Conservation (phyloP, 805 yeast genomes). For the Wickerhamomyces subpelliculosus region DNA sequence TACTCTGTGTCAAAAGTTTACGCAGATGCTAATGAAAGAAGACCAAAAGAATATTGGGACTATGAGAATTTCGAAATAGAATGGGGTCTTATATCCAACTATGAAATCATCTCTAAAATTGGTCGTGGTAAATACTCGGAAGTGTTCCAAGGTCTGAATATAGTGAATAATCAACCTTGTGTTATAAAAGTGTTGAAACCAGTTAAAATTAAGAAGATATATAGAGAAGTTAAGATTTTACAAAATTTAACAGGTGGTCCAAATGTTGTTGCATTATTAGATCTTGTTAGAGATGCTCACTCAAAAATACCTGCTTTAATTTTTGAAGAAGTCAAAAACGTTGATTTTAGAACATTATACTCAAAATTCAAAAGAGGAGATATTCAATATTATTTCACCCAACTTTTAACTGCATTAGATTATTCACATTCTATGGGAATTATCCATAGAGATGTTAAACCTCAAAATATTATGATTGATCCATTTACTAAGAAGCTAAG, state of each 20-base stretch:
- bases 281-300: constrained; percentile 74
- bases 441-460: constrained; percentile 94
- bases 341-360: constrained; percentile 75
- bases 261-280: constrained; percentile 68
- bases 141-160: constrained; percentile 79
- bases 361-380: constrained; percentile 71
- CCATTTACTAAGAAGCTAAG: constrained; percentile 63
- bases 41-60: constrained; percentile 79
- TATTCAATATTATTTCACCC: constrained; percentile 76
- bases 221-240: constrained; percentile 80
- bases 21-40: constrained; percentile 61
- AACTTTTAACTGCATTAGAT: constrained; percentile 77
- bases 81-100: constrained; percentile 55
- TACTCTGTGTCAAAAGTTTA: constrained; percentile 57
- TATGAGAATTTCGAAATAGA: constrained; percentile 60
- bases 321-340: constrained; percentile 78
- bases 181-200: constrained; percentile 91
- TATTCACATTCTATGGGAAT: constrained; percentile 92
- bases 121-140: constrained; percentile 96
- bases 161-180: constrained; percentile 54
- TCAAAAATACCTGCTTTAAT: constrained; percentile 81
- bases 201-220: constrained; percentile 85
- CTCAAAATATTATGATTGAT: constrained; percentile 94
- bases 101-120: constrained; percentile 75
- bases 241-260: constrained; percentile 84